Conservation (phyloP, 257 asterid genomes). For the Phtheirospermum japonicum region DNA sequence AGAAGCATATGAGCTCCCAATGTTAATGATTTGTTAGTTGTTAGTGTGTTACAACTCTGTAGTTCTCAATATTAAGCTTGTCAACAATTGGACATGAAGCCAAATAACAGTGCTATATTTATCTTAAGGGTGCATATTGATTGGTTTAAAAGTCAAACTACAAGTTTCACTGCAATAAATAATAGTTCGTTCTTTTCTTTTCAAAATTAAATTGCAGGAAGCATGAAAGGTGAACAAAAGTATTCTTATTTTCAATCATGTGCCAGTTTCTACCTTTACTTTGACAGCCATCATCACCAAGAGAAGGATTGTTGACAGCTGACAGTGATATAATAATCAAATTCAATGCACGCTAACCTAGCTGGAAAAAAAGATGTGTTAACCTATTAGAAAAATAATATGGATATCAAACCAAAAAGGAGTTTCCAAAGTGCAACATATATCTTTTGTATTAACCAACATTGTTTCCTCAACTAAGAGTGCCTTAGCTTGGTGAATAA, state of each 20-base stretch:
- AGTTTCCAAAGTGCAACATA: background rate
- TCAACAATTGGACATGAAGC: no score
- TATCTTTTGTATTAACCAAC: background rate
- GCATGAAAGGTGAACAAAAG: background rate
- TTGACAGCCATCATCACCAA: slow-evolving; percentile 13
- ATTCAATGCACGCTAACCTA: background rate
- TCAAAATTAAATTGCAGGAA: slow-evolving; percentile 5
- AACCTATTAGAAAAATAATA: background rate
- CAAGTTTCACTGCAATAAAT: background rate
- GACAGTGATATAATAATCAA: slow-evolving; percentile 7
- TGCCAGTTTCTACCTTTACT: no score
- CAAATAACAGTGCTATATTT: background rate
- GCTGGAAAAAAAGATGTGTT: background rate
- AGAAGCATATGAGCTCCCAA: background rate
- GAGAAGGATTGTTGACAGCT: background rate
- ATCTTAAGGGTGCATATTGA: background rate
- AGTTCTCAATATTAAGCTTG: no score
- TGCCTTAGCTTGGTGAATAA: no score
- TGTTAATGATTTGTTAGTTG: no score
- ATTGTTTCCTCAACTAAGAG: no score
- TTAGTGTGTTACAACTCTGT: no score
- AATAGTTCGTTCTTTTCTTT: background rate
- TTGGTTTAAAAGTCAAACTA: background rate
- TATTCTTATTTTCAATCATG: background rate
- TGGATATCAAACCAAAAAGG: background rate